A percentile compares a stretch with the other conserved stretches of the same genome.
Evolutionary conservation across 2,329 filamentous ascomycete genomes (phyloP).

Genomic region (Cryphonectria parasitica): DNA sequence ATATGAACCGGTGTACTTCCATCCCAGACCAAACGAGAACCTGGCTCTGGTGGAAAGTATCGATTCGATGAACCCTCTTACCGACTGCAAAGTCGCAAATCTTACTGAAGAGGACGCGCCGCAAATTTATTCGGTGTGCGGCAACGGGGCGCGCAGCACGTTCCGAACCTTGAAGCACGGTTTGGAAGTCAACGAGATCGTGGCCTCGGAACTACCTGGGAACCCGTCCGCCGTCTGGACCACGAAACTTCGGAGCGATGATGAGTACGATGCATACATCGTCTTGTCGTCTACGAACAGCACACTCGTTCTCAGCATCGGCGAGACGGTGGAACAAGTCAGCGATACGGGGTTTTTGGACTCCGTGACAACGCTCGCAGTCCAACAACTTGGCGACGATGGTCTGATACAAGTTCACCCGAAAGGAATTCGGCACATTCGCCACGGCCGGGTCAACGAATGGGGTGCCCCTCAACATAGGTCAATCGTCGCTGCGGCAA

Average conservation of each 20-base stretch:
- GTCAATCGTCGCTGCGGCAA: conserved; percentile 91
- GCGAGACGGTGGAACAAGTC: conserved; percentile 95
- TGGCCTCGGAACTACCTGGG: conserved; percentile 89
- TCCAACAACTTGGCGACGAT: conserved; percentile 92
- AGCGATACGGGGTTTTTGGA: conserved; percentile 91
- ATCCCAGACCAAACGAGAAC: conserved; percentile 78
- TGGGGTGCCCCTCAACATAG: conserved; percentile 94
- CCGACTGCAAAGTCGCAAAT: conserved; percentile 91
- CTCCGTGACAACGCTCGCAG: conserved; percentile 84
- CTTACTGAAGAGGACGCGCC: conserved; percentile 90
- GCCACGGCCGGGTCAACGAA: conserved; percentile 79
- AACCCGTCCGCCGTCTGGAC: conserved; percentile 95
- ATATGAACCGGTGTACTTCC: conserved; percentile 83
- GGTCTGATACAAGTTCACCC: conserved; percentile 93
- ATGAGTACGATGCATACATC: conserved; percentile 92
- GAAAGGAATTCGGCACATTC: conserved; percentile 92
- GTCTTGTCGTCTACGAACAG: conserved; percentile 90
- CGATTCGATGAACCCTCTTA: conserved; percentile 85
- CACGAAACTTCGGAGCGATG: conserved; percentile 78
- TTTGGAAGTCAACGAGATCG: conserved; percentile 89
- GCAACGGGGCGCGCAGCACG: conserved; percentile 83
- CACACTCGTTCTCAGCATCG: conserved; percentile 91
- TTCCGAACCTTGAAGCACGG: conserved; percentile 94
- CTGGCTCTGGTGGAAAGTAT: conserved; percentile 83
- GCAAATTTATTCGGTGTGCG: conserved; percentile 92